Evolutionary conservation across 352 stramenopile species (phyloP), one percentile per base, ranked within the genome.

Genomic region (Globisporangium nagaii): DNA sequence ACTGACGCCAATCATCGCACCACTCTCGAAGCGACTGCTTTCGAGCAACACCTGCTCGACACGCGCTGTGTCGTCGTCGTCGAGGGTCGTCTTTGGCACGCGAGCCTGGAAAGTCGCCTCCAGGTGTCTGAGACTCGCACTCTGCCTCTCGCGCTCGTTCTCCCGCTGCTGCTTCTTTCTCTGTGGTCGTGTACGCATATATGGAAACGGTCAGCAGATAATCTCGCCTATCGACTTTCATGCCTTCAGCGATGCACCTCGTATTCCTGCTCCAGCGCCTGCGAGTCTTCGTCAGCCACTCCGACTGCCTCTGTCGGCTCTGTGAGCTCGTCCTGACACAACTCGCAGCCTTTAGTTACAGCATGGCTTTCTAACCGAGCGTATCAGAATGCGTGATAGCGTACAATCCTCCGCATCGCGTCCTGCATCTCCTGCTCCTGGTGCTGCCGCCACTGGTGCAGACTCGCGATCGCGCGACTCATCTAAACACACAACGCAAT

Each of bases 391-490:
- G n/a, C n/a, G n/a, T n/a, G 42, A 7, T 4, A 37, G 36, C 59
- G 44, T 56, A 84, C 73, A 44, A 79, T 51, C 52, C 68, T 43
- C 13, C 37, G 31, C 12, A 76, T 53, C 2, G 58, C 64, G 44
- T 62, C 40, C 9, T 71, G 60, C 1, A 57, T 75, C 32, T 55
- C 36, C 3, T 63, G 40, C n/a, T 71, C 28, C 12, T 77, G 70
- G 1, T 39, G 6, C 5, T 70, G 35, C 59, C 70, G 80, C 75
- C 75, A 86, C 7, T 46, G 31, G 32, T 54, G 49, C 9, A 86
- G 47, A 8, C 68, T 51, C 9, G 69, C 55, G 28, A 86, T 84
- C 25, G 64, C 60, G 53, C 63, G 65, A 32, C 39, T 71, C 68
- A 86, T 84, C 75, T 84, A 15, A 13, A 2, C 25, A 51, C 32